Conservation (phyloP, 2,329 filamentous ascomycete genomes). For the Colletotrichum filicis region DNA sequence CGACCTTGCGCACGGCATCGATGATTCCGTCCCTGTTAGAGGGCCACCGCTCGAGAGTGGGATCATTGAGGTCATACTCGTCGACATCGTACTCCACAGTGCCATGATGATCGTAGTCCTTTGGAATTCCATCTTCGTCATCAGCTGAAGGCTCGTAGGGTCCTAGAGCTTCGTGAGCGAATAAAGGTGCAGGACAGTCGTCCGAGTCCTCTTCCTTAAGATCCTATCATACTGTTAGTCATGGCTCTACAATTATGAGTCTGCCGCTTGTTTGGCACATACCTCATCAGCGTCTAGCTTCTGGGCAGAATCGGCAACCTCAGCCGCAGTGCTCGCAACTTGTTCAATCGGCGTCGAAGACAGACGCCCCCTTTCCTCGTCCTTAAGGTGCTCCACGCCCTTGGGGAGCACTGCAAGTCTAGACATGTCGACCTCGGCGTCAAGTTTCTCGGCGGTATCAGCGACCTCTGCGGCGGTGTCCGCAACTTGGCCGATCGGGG, state of each 20-base stretch:
- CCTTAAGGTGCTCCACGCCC: conserved; percentile 13
- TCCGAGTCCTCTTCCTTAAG: conserved; percentile 28
- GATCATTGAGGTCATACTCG: conserved; percentile 55
- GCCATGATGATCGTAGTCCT: conserved; percentile 22
- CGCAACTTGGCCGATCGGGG: conserved; percentile 53
- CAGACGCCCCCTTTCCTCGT: conserved; percentile 45
- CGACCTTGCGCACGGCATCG: conserved; percentile 57
- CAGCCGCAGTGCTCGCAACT: conserved; percentile 54
- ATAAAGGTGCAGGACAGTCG: conserved; percentile 50
- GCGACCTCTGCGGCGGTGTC: conserved; percentile 57
- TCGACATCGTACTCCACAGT: conserved; percentile 38
- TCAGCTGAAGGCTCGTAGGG: conserved; percentile 50
- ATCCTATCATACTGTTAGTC: conserved; percentile 8
- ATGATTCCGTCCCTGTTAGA: conserved; percentile 57
- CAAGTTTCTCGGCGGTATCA: conserved; percentile 51
- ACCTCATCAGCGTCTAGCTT: conserved; percentile 44
- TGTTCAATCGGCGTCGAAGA: conserved; percentile 53
- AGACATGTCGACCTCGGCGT: conserved; percentile 36
- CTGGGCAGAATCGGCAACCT: conserved; percentile 56
- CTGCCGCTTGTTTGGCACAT: background rate
- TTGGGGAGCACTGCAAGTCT: background rate
- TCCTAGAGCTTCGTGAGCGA: conserved; percentile 59
- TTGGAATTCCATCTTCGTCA: conserved; percentile 38
- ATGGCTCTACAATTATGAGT: no score
- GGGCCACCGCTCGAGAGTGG: conserved; percentile 60